Evolutionary conservation across 2,329 filamentous ascomycete species (phyloP).

Genomic region (Aureobasidium musti): DNA sequence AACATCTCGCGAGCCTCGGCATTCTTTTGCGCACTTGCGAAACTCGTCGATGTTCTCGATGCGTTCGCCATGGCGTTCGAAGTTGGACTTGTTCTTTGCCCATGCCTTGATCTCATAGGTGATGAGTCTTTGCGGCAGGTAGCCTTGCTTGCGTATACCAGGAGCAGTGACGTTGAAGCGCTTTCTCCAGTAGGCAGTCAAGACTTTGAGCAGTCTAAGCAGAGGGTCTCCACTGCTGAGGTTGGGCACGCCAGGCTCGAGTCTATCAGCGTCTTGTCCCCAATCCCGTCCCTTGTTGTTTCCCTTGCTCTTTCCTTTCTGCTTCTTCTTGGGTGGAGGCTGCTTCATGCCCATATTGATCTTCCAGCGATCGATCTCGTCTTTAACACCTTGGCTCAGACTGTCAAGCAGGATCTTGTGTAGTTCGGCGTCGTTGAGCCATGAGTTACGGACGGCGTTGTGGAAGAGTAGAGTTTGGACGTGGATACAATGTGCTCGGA

Average conservation of each 20-base stretch:
- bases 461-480: slow-evolving; percentile 87
- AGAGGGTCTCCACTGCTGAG: slow-evolving; percentile 82
- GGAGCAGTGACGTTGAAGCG: slow-evolving; percentile 75
- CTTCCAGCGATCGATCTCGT: slow-evolving; percentile 73
- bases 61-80: slow-evolving; percentile 71
- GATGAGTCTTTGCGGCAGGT: slow-evolving; percentile 74
- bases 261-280: slow-evolving; percentile 66
- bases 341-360: slow-evolving; percentile 62
- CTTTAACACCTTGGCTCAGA: slow-evolving; percentile 66
- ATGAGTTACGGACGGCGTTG: slow-evolving; percentile 81
- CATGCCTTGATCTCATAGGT: slow-evolving; percentile 73
- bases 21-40: slow-evolving; percentile 65
- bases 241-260: slow-evolving; percentile 71
- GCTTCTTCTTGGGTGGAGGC: slow-evolving; percentile 45
- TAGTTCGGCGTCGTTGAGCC: slow-evolving; percentile 75
- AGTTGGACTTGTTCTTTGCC: slow-evolving; percentile 62
- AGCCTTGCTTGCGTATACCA: slow-evolving; percentile 84
- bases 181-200: slow-evolving; percentile 88
- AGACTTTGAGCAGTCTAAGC: slow-evolving; percentile 69
- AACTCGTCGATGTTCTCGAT: slow-evolving; percentile 69
- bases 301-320: slow-evolving; percentile 48
- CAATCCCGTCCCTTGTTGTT: slow-evolving; percentile 64
- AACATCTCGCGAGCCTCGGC: slow-evolving; percentile 80
- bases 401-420: slow-evolving; percentile 76
- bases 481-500: slow-evolving; percentile 82